These are phyloP conservation scores for Penicillium samsonianum DNA, from an alignment of 495 filamentous ascomycete species.

Conservation along the genomic window DNA sequence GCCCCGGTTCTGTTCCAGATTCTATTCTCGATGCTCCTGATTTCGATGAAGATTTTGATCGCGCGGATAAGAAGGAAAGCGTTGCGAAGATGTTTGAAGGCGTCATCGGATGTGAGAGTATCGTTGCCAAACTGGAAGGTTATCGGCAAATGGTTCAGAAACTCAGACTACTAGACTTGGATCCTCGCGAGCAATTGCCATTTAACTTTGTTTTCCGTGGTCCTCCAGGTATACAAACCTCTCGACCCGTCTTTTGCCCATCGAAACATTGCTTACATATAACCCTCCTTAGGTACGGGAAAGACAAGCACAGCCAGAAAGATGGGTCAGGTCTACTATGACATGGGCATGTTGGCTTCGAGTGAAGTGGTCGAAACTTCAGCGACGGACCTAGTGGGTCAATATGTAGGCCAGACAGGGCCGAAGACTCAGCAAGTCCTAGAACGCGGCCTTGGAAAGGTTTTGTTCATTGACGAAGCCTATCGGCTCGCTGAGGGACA, in stretches of 20 bases:
- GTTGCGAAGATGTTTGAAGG: slow-evolving; percentile 61
- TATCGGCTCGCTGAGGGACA: slow-evolving; percentile 55
- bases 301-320: slow-evolving; percentile 72
- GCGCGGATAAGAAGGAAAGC: slow-evolving; percentile 53
- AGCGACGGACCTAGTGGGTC: slow-evolving; percentile 61
- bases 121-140: slow-evolving; percentile 58
- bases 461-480: slow-evolving; percentile 65
- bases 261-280: neutral
- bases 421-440: slow-evolving; percentile 45
- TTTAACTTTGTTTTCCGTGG: slow-evolving; percentile 66
- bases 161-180: slow-evolving; percentile 51
- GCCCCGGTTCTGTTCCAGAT: slow-evolving; percentile 28
- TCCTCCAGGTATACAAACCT: slow-evolving; percentile 54
- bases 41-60: slow-evolving; percentile 67
- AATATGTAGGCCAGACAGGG: slow-evolving; percentile 54
- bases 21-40: slow-evolving; percentile 58
- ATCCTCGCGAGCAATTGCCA: slow-evolving; percentile 59
- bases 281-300: slow-evolving; percentile 57
- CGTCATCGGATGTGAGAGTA: slow-evolving; percentile 65
- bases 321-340: slow-evolving; percentile 74
- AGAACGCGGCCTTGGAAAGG: slow-evolving; percentile 53
- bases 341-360: slow-evolving; percentile 63
- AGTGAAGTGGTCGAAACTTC: slow-evolving; percentile 60
- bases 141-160: slow-evolving; percentile 58
- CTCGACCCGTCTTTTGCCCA: neutral